A percentile compares a stretch with the other conserved stretches of the same genome.
phyloP scores from a whole-genome alignment of 2,329 filamentous ascomycete genomes.

The Cladophialophora immunda region DNA sequence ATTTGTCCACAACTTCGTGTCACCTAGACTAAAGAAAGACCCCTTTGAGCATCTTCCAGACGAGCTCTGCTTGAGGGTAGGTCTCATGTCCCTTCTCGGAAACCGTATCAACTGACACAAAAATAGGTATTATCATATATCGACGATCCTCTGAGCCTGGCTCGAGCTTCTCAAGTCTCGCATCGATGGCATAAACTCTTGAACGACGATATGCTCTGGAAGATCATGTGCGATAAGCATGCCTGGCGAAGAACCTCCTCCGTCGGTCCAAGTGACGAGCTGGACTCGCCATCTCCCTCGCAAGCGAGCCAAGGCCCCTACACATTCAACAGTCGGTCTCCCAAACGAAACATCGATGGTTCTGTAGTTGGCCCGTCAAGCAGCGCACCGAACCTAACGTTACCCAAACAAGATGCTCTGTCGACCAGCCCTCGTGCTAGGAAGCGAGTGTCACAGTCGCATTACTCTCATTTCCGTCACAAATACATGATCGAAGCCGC shows the following conservation, averaged over 20 bases:
- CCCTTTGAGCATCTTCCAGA: conserved; percentile 92
- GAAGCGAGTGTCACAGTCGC: conserved; percentile 75
- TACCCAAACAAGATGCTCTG: conserved; percentile 29
- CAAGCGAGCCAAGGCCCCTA: conserved; percentile 61
- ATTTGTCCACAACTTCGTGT: conserved; percentile 96
- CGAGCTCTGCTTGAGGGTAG: conserved; percentile 87
- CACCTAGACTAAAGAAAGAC: conserved; percentile 92
- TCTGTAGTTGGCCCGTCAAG: conserved; percentile 51
- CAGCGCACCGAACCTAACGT: conserved; percentile 57
- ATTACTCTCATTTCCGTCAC: conserved; percentile 98
- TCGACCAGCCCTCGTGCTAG: conserved; percentile 42
- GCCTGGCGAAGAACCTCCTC: conserved; percentile 74
- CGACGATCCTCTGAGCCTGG: conserved; percentile 93
- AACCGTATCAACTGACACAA: conserved; percentile 11
- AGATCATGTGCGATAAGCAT: conserved; percentile 94
- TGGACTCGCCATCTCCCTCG: conserved; percentile 51
- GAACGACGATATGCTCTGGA: conserved; percentile 98
- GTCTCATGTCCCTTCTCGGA: conserved; percentile 42
- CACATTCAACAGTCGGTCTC: conserved; percentile 27
- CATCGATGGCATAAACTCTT: conserved; percentile 91
- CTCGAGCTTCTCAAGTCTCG: conserved; percentile 94
- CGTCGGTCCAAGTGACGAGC: conserved; percentile 47
- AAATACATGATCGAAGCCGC: conserved; percentile 96
- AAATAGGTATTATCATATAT: conserved; percentile 90
- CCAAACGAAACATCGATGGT: conserved; percentile 39